Evolutionary conservation across 768 basidiomycete species (phyloP), one percentile per base, ranked within the genome.

Genomic region (Ramaria sp.): DNA sequence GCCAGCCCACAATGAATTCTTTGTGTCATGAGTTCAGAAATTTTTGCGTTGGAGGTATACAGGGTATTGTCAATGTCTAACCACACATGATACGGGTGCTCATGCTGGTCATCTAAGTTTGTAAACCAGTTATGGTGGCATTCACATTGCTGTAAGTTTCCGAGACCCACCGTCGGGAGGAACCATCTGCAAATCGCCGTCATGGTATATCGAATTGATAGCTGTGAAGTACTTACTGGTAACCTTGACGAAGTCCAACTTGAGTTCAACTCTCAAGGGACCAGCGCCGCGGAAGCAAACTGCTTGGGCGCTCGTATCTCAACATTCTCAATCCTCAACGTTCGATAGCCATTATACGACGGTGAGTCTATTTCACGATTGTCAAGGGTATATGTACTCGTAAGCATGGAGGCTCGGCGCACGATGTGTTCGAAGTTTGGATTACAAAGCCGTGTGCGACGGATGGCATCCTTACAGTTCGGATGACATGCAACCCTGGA

Each of bases 1-100:
- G 59, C 72, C 48, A 62, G 84, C 22, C 55, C 37, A 50, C 90
- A 80, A 63, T 90, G 88, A 51, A 91, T 91, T 52, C 81, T 79
- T 59, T 82, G 69, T 12, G 84, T 83, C 91, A 93, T 91, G 17
- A 79, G 83, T 60, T 86, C 80, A 4, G 84, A 82, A 53, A 92
- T 88, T 67, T 76, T 81, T 19, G 82, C 74, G 62, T 78, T 83
- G 0, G 86, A 80, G 7, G 88, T 87, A 67, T 92, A 93, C 15
- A 93, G 75, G 2, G 89, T 91, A 63, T 93, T 91, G 69, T 92
- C 91, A 58, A 92, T 88, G 65, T 91, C 90, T 59, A 92, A 81
- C 79, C 83, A 91, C 51, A 89, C 75, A 50, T 90, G 70, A 59
- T 69, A 69, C 13, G 82, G 37, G 24, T 31, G 79, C 39, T 79